Base-by-base conservation (phyloP, 2,329 filamentous ascomycete genomes). In the Myrmaecium sp. region DNA sequence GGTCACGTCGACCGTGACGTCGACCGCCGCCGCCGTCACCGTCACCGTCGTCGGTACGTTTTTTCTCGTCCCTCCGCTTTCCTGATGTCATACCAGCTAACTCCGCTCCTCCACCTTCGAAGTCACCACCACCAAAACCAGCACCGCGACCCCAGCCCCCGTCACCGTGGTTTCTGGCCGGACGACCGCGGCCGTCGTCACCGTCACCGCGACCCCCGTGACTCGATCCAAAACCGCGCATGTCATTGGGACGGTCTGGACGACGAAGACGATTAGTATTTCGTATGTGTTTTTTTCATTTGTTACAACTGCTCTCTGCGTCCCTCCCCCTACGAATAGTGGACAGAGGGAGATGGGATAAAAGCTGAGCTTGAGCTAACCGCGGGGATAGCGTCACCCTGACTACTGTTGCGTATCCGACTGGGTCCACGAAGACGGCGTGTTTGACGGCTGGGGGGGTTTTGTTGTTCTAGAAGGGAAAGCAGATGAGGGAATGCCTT, bases 171-270 rank as follows among this genome's bases (percentile, higher is more conserved):
- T 39, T 11, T 30, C 14, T 6, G 43, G 43, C 23, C 32, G 31
- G 25, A 35, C 35, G 2, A 36, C 31, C 12, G 28, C 34, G 3
- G 20, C 35, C 2, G 22, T 24, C 6, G 30, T 37, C n/a, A 47
- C 43, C 3, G 26, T 41, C 13, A 47, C 44, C 3, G 36, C 36
- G 5, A 27, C 43, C 5, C 43, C 41, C 9, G 42, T 41, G 11
- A 47, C 44, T 5, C 32, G 33, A 23, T 39, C 31, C 3, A 27
- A 32, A n/a, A 42, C 38, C 5, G 31, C 24, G 15, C 36, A 35
- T 20, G 32, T 27, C 4, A 28, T 47, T 22, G 36, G 38, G 5
- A 40, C 31, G 7, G 38, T 24, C 14, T 30, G 28, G 10, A 33
- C 32, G 5, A 39, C 36, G 14, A 41, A 33, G 29, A 29, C 30